Evolutionary conservation across 495 filamentous ascomycete genomes (phyloP).

Genomic region (Penicillium daleae): DNA sequence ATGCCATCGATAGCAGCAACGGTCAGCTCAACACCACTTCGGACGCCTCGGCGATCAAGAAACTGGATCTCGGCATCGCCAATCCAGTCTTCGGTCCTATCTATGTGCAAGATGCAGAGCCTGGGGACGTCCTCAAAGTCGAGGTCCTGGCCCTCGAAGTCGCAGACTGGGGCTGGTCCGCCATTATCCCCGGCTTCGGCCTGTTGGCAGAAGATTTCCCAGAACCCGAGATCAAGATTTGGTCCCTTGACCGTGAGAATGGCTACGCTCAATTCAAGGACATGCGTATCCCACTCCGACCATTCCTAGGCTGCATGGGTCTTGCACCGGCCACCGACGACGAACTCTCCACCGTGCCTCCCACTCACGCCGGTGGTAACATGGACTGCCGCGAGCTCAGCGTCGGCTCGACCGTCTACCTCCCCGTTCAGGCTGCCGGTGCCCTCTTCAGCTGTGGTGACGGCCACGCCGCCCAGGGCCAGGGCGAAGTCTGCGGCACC

Average conservation of each 20-base stretch:
- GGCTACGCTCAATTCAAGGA: conserved; percentile 48
- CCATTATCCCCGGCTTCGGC: conserved; percentile 54
- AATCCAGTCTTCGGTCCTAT: conserved; percentile 57
- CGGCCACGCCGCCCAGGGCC: conserved; percentile 58
- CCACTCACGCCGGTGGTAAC: conserved; percentile 54
- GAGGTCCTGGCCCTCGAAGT: conserved; percentile 48
- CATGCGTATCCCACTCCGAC: conserved; percentile 50
- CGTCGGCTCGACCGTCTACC: conserved; percentile 48
- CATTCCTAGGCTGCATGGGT: conserved; percentile 57
- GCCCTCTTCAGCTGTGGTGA: conserved; percentile 58
- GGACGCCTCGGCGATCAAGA: conserved; percentile 41
- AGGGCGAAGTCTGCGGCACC: conserved; percentile 57
- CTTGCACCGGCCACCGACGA: conserved; percentile 48
- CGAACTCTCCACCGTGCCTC: conserved; percentile 54
- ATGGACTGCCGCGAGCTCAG: conserved; percentile 54
- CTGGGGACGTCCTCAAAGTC: conserved; percentile 54
- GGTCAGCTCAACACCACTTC: conserved; percentile 48
- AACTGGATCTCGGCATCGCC: conserved; percentile 46
- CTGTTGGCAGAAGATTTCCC: conserved; percentile 52
- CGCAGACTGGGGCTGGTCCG: conserved; percentile 56
- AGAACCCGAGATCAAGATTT: conserved; percentile 49
- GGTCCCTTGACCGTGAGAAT: conserved; percentile 45
- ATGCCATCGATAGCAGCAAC: conserved; percentile 55
- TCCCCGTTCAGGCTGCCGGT: conserved; percentile 52
- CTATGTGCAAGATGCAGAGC: conserved; percentile 47